phyloP scores from a whole-genome alignment of 352 stramenopile species.

The Pythium scleroteichum region DNA sequence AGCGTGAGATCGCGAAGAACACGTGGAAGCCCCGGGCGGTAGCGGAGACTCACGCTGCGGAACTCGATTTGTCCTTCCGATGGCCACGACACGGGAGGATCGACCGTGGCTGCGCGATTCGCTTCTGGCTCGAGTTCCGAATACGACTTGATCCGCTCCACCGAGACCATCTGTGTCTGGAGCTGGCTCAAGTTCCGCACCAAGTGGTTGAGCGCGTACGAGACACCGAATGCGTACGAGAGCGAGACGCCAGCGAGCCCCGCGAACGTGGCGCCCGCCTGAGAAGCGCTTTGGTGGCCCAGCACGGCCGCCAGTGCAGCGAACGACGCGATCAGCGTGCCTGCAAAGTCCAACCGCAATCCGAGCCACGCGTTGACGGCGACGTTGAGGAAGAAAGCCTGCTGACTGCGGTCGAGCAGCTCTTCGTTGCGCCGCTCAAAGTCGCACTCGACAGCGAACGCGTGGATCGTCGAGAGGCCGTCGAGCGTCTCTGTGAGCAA shows the following conservation, averaged over 20 bases:
- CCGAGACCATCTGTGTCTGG: slow-evolving; percentile 72
- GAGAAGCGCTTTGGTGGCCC: slow-evolving; percentile 36
- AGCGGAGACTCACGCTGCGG: slow-evolving; percentile 89
- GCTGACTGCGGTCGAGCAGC: slow-evolving; percentile 63
- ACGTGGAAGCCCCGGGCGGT: slow-evolving; percentile 64
- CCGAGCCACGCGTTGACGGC: slow-evolving; percentile 65
- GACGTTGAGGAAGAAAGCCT: slow-evolving; percentile 71
- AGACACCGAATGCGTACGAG: slow-evolving; percentile 73
- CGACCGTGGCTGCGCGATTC: slow-evolving; percentile 88
- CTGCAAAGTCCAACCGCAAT: slow-evolving; percentile 70
- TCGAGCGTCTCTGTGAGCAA: slow-evolving; percentile 94
- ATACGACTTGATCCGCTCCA: slow-evolving; percentile 72
- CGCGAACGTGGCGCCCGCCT: slow-evolving; percentile 40
- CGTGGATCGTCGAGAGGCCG: slow-evolving; percentile 93
- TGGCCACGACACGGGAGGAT: slow-evolving; percentile 76
- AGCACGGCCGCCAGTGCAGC: slow-evolving; percentile 52
- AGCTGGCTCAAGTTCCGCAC: slow-evolving; percentile 64
- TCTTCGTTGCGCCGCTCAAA: slow-evolving; percentile 52
- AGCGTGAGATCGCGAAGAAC: slow-evolving; percentile 36
- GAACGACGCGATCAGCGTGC: slow-evolving; percentile 56
- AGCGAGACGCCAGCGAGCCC: slow-evolving; percentile 67
- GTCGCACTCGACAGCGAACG: slow-evolving; percentile 47
- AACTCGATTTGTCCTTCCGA: slow-evolving; percentile 82
- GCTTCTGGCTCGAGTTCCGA: slow-evolving; percentile 52
- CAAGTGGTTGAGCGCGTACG: slow-evolving; percentile 68